Evolutionary conservation across 2,329 filamentous ascomycete species (phyloP).

Genomic region (Periconia sp.): DNA sequence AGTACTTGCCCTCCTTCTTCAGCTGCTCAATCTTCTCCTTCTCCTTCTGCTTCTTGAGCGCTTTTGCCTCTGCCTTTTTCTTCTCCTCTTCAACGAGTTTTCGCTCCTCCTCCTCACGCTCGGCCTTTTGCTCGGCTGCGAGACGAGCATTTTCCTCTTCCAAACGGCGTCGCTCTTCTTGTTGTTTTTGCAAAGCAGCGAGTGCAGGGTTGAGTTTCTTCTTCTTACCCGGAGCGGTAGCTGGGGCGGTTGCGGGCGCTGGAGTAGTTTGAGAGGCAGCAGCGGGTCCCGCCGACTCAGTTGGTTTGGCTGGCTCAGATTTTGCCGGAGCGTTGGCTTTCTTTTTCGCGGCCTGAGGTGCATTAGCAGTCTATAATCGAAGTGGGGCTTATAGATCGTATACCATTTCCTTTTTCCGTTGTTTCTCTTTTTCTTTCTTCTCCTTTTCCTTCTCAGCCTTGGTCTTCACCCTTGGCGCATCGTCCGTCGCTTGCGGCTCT

Average conservation of each 20-base stretch:
- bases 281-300: slow-evolving; percentile 48
- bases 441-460: slow-evolving; percentile 99
- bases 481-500: slow-evolving; percentile 49
- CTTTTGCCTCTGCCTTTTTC: slow-evolving; percentile 74
- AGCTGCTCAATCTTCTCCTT: slow-evolving; percentile 86
- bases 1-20: slow-evolving; percentile 85
- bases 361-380: neutral
- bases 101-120: slow-evolving; percentile 70
- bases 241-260: slow-evolving; percentile 32
- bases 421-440: slow-evolving; percentile 98
- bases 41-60: slow-evolving; percentile 82
- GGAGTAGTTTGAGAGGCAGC: slow-evolving; percentile 32
- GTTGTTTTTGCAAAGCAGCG: slow-evolving; percentile 77
- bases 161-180: slow-evolving; percentile 72
- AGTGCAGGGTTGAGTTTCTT: slow-evolving; percentile 87
- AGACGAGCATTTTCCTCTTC: slow-evolving; percentile 68
- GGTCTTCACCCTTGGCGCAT: slow-evolving; percentile 70
- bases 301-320: slow-evolving; percentile 51
- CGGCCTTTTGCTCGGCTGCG: slow-evolving; percentile 68
- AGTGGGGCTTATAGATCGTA: slow-evolving; percentile 18
- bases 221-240: slow-evolving; percentile 68
- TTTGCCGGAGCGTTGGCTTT: slow-evolving; percentile 61
- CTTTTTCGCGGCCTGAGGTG: slow-evolving; percentile 58
- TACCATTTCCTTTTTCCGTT: slow-evolving; percentile 97
- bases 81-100: slow-evolving; percentile 70